These are phyloP conservation scores for Colletotrichum sp. DNA, from an alignment of 2,329 filamentous ascomycete species.

Conservation along the genomic window DNA sequence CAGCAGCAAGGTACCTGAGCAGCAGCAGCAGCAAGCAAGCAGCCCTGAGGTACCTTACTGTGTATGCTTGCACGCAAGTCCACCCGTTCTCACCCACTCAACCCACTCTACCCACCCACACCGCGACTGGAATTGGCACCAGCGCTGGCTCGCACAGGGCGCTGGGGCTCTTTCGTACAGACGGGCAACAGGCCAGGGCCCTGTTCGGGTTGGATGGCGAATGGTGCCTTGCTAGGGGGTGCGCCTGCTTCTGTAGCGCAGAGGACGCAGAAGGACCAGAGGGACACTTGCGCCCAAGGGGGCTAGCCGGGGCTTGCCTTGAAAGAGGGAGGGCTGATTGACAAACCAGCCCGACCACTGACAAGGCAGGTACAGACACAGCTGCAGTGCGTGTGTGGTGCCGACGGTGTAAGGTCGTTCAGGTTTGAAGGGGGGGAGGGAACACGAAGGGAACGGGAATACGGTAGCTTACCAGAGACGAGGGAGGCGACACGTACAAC, in stretches of 20 bases:
- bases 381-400: neutral
- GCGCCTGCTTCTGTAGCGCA: conserved; percentile 16
- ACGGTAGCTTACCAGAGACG: neutral
- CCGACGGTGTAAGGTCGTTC: neutral
- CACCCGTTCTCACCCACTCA: conserved; percentile 15
- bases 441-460: conserved; percentile 1
- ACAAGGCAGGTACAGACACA: neutral
- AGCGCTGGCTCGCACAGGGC: neutral
- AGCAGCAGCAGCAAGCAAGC: neutral
- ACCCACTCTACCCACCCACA: conserved; percentile 13
- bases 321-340: conserved; percentile 17
- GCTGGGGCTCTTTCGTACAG: neutral
- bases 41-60: neutral
- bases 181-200: neutral
- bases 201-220: conserved; percentile 5
- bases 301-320: conserved; percentile 9
- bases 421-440: neutral
- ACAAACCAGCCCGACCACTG: conserved; percentile 3
- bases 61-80: neutral
- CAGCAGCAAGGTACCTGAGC: neutral
- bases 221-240: conserved; percentile 20
- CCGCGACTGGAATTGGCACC: neutral
- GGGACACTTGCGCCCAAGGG: conserved; percentile 16
- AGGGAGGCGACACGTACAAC: conserved; percentile 4
- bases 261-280: conserved; percentile 6